These are phyloP conservation scores for Citrus australasica DNA, from an alignment of 345 rosid species.

Conservation along the genomic window DNA sequence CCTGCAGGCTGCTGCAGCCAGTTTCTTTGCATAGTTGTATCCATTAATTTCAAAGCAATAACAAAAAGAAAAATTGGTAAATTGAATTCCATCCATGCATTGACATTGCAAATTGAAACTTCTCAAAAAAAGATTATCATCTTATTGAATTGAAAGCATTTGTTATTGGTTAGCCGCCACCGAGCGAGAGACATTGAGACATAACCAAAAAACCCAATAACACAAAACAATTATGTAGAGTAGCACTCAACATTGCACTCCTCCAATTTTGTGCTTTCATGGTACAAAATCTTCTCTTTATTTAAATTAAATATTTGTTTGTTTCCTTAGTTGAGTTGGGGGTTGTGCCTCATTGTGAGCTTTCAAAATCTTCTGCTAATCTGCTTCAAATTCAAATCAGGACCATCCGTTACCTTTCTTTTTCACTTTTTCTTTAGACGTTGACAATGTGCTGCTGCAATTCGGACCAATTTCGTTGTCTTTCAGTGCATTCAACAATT, in stretches of 20 bases:
- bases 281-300: slow-evolving; percentile 4
- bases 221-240: not conserved
- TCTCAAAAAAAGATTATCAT: slow-evolving; percentile 8
- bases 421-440: not conserved
- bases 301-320: not conserved
- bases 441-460: not conserved
- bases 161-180: slow-evolving; percentile 7
- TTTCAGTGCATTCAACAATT: slow-evolving; percentile 13
- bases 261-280: slow-evolving; percentile 17
- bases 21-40: not conserved
- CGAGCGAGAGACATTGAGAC: slow-evolving; percentile 14
- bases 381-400: not conserved
- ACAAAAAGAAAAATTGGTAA: too few species aligned
- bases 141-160: slow-evolving; percentile 12
- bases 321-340: not conserved
- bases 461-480: slow-evolving; percentile 1
- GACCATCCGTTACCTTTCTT: not conserved
- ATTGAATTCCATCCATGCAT: not conserved
- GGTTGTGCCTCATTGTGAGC: slow-evolving; percentile 6
- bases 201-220: slow-evolving; percentile 6
- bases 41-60: not conserved
- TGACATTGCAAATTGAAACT: slow-evolving; percentile 10
- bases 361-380: not conserved
- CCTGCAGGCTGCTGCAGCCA: slow-evolving; percentile 14
- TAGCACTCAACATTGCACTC: slow-evolving; percentile 10